A percentile compares a stretch with the other conserved stretches of the same genome.
phyloP scores from a whole-genome alignment of 805 yeast genomes.

The Wickerhamiella vanderwaltii region DNA sequence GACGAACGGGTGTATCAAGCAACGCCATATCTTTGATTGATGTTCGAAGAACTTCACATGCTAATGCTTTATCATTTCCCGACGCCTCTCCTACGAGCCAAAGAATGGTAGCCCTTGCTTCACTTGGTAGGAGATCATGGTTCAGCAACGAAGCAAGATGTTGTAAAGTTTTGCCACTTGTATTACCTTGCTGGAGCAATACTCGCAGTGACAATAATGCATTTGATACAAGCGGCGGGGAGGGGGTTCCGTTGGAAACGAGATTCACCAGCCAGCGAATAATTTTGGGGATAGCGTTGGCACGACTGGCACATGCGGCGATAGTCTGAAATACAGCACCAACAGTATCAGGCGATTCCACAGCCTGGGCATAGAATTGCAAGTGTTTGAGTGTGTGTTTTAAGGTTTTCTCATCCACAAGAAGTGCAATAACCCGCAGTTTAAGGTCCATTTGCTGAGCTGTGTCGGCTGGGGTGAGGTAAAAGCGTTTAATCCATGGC shows the following conservation, averaged over 20 bases:
- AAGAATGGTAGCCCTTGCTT: slow-evolving; percentile 69
- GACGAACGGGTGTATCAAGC: slow-evolving; percentile 39
- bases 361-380: slow-evolving; percentile 8
- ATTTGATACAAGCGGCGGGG: slow-evolving; percentile 16
- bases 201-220: slow-evolving; percentile 19
- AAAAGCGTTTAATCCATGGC: slow-evolving; percentile 31
- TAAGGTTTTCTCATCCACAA: slow-evolving; percentile 3
- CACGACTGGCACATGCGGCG: slow-evolving; percentile 12
- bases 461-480: slow-evolving; percentile 44
- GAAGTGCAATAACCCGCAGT: slow-evolving; percentile 29
- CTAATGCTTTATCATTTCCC: slow-evolving; percentile 36
- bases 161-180: slow-evolving; percentile 2
- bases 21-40: slow-evolving; percentile 41
- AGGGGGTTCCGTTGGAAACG: slow-evolving; percentile 12
- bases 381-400: slow-evolving; percentile 3
- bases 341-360: background rate
- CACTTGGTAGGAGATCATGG: slow-evolving; percentile 22
- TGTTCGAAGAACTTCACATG: slow-evolving; percentile 65
- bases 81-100: slow-evolving; percentile 85
- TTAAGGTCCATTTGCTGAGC: slow-evolving; percentile 38
- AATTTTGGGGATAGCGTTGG: slow-evolving; percentile 7
- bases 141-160: slow-evolving; percentile 20
- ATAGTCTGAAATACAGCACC: slow-evolving; percentile 12
- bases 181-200: slow-evolving; percentile 16
- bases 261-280: slow-evolving; percentile 16